Base-by-base conservation (phyloP, 371 early-diverging fungal genomes). In the Haplosporangium sp. region DNA sequence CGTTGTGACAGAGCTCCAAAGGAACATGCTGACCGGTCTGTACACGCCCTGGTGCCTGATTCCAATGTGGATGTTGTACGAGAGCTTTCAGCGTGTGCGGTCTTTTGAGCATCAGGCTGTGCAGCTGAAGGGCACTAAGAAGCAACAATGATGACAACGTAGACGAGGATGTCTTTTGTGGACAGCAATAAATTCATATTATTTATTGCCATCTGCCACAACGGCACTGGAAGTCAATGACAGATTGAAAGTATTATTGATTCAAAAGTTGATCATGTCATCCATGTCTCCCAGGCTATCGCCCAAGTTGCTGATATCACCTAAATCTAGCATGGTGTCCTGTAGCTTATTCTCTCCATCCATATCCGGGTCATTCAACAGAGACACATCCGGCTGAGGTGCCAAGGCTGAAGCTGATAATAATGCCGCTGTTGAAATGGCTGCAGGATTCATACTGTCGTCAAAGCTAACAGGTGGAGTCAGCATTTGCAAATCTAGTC, bases 51-150 rank as follows among this genome's bases (percentile, higher is more conserved):
- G 69, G 69, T 13, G 69, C 20, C 42, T 79, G 41, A 65, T 79
- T 63, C 80, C 80, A 6, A 41, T 73, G 40, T 79, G 80, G 80
- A 79, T 79, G 80, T 45, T 79, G 21, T 62, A 68, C 47, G 80
- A 79, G 56, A 65, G 62, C 55, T 79, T 65, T 47, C 52, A 68
- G 18, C 73, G 73, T 29, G 80, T 79, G 5, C 80, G 80, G 16
- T 53, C 64, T 13, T 58, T 55, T 29, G 80, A 79, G 52, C 50
- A 45, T 7, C 52, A 51, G 3, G 50, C 29, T 16, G 46, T 36
- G 46, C 14, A 55, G 8, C 3, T 1, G 8, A 50, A 9, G 38
- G 54, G 54, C 40, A 46, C 37, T 55, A 73, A 67, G 60, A 62
- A 62, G 55, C 36, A 62, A 14, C 46, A 58, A 21, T 53, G 55